Evolutionary conservation across 2,329 filamentous ascomycete genomes (phyloP).

Genomic region (Fusarium sp.): DNA sequence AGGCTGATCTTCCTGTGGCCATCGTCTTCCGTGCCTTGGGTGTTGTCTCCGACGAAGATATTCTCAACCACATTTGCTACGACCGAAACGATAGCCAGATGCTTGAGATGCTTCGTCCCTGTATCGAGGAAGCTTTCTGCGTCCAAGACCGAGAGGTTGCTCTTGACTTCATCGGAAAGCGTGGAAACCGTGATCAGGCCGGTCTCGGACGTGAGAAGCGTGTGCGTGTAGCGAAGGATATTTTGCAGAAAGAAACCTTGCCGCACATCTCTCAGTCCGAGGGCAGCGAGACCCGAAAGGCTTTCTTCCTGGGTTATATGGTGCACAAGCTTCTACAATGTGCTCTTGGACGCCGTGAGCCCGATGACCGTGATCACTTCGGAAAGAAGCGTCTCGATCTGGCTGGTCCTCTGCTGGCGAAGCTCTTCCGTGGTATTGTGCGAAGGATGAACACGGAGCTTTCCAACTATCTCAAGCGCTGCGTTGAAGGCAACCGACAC

Average conservation of each 20-base stretch:
- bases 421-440: constrained; percentile 93
- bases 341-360: constrained; percentile 91
- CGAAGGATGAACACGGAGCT: constrained; percentile 93
- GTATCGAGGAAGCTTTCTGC: constrained; percentile 96
- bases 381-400: constrained; percentile 98
- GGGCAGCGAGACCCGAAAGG: constrained; percentile 95
- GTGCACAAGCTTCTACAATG: constrained; percentile 96
- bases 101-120: constrained; percentile 97
- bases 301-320: constrained; percentile 99
- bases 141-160: constrained; percentile 97
- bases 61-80: constrained; percentile 97
- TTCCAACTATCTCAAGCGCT: constrained; percentile 90
- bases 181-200: constrained; percentile 75
- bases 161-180: constrained; percentile 94
- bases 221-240: constrained; percentile 91
- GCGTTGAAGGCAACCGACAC: constrained; percentile 89
- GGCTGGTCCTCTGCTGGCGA: constrained; percentile 94
- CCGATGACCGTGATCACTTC: constrained; percentile 98
- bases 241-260: constrained; percentile 96
- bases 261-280: constrained; percentile 97
- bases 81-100: constrained; percentile 96
- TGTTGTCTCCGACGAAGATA: constrained; percentile 97
- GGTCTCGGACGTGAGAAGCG: constrained; percentile 88
- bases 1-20: constrained; percentile 91
- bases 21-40: constrained; percentile 97